A percentile compares a stretch with the other conserved stretches of the same genome.
These are phyloP conservation scores for Papiliotrema laurentii DNA, from an alignment of 1,284 basidiomycete species.

Conservation along the genomic window DNA sequence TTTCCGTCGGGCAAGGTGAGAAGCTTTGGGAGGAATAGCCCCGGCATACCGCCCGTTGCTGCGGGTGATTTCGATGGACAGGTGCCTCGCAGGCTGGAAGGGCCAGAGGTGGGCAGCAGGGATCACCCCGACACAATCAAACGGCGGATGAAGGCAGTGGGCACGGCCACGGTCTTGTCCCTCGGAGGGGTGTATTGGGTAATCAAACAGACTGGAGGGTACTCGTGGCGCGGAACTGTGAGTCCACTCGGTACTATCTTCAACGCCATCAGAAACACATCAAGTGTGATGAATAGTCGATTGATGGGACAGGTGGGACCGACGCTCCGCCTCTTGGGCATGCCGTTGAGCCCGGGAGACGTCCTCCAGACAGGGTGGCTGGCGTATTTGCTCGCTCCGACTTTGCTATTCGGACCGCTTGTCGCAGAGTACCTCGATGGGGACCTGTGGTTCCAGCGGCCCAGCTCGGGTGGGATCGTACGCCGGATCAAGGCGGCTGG, in stretches of 20 bases:
- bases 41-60: slow-evolving; percentile 12
- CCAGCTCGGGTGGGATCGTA: background rate
- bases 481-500: slow-evolving; percentile 13
- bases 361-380: slow-evolving; percentile 26
- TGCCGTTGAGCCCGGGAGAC: slow-evolving; percentile 25
- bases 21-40: no score
- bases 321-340: slow-evolving; percentile 31
- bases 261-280: background rate
- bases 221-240: slow-evolving; percentile 9
- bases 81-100: slow-evolving; percentile 1
- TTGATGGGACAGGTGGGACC: slow-evolving; percentile 13
- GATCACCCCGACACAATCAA: slow-evolving; percentile 47
- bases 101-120: slow-evolving; percentile 26
- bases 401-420: slow-evolving; percentile 79
- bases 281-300: slow-evolving; percentile 9
- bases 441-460: slow-evolving; percentile 60
- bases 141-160: slow-evolving; percentile 42
- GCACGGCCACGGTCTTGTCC: slow-evolving; percentile 31
- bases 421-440: slow-evolving; percentile 59
- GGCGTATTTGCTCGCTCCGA: slow-evolving; percentile 66
- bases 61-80: slow-evolving; percentile 8
- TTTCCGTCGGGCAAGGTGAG: background rate
- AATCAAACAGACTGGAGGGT: slow-evolving; percentile 18
- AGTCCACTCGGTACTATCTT: background rate
- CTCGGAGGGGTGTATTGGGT: slow-evolving; percentile 27